Conservation (phyloP, 1,284 basidiomycete genomes). For the Xanthoconium separans region DNA sequence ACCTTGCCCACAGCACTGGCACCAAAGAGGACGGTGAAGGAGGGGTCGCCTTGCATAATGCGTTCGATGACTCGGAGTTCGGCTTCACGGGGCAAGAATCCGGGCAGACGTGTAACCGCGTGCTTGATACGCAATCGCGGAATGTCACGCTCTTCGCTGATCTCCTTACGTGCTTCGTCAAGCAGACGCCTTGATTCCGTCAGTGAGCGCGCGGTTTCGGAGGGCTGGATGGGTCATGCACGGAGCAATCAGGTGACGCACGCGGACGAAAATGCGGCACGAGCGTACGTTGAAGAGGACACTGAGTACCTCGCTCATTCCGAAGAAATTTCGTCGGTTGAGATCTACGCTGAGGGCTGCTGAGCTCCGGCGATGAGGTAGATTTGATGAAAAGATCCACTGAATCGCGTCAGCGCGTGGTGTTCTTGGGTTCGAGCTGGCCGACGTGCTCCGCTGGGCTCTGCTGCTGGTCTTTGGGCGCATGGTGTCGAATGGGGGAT, state of each 20-base stretch:
- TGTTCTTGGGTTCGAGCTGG: constrained; percentile 27
- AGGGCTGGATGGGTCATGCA: constrained; percentile 48
- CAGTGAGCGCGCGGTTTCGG: constrained; percentile 73
- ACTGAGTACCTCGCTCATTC: constrained; percentile 72
- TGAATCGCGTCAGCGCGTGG: constrained; percentile 42
- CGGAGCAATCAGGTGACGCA: constrained; percentile 9
- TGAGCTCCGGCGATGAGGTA: constrained; percentile 56
- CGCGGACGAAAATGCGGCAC: constrained; percentile 1
- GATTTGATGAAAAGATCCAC: constrained; percentile 72
- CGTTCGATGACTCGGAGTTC: constrained; percentile 66
- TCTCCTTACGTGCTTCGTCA: constrained; percentile 72
- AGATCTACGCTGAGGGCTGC: constrained; percentile 57
- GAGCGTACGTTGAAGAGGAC: constrained; percentile 71
- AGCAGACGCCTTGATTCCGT: constrained; percentile 72
- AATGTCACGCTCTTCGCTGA: constrained; percentile 63
- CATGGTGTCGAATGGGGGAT: constrained; percentile 20
- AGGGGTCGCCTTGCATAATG: constrained; percentile 65
- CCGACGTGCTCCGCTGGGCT: constrained; percentile 21
- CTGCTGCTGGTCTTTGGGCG: constrained; percentile 24
- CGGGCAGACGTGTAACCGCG: constrained; percentile 73
- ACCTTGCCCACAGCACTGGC: constrained; percentile 82
- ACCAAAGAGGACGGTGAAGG: constrained; percentile 79
- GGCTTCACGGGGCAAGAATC: constrained; percentile 65
- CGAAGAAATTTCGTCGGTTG: constrained; percentile 71
- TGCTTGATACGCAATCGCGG: constrained; percentile 70